phyloP scores from a whole-genome alignment of 1,284 basidiomycete genomes.

The Volvariella surrecta region DNA sequence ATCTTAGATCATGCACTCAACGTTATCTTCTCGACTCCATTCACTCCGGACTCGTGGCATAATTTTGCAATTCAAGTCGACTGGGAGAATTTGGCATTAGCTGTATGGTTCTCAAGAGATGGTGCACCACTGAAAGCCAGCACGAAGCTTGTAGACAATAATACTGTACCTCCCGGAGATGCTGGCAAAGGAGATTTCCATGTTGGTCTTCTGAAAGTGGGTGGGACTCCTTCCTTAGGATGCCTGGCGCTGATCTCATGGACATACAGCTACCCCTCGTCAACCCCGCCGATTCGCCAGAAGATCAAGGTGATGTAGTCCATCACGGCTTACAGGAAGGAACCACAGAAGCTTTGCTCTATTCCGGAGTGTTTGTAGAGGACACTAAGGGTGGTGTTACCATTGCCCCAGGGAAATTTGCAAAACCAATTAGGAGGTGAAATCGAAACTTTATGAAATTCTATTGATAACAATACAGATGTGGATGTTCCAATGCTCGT shows the following conservation, averaged over 20 bases:
- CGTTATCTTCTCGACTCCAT: slow-evolving; percentile 39
- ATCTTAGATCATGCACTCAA: slow-evolving; percentile 44
- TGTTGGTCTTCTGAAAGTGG: slow-evolving; percentile 46
- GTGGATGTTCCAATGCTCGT: too few relatives aligned
- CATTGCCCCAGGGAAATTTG: slow-evolving; percentile 6
- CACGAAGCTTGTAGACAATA: slow-evolving; percentile 31
- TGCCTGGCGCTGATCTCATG: not conserved
- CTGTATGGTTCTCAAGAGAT: slow-evolving; percentile 40
- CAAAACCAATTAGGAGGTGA: not conserved
- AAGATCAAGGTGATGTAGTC: slow-evolving; percentile 43
- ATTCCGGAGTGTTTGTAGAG: slow-evolving; percentile 52
- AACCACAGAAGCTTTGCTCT: slow-evolving; percentile 41
- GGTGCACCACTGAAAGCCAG: slow-evolving; percentile 28
- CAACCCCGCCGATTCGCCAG: slow-evolving; percentile 33
- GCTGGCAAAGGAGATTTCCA: slow-evolving; percentile 52
- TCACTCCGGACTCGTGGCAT: slow-evolving; percentile 39
- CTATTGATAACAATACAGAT: too few relatives aligned
- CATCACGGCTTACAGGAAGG: slow-evolving; percentile 51
- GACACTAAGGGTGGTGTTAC: slow-evolving; percentile 15
- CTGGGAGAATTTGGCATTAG: slow-evolving; percentile 42
- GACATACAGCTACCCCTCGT: slow-evolving; percentile 42
- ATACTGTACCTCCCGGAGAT: slow-evolving; percentile 27
- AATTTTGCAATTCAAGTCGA: slow-evolving; percentile 53
- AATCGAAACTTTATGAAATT: too few relatives aligned
- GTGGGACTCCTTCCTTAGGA: slow-evolving; percentile 5